Percentiles rank a stretch among this genome's conserved stretches.
Evolutionary conservation across 306 rosid species (phyloP).

Genomic region (Cyclanthera cordifolia): DNA sequence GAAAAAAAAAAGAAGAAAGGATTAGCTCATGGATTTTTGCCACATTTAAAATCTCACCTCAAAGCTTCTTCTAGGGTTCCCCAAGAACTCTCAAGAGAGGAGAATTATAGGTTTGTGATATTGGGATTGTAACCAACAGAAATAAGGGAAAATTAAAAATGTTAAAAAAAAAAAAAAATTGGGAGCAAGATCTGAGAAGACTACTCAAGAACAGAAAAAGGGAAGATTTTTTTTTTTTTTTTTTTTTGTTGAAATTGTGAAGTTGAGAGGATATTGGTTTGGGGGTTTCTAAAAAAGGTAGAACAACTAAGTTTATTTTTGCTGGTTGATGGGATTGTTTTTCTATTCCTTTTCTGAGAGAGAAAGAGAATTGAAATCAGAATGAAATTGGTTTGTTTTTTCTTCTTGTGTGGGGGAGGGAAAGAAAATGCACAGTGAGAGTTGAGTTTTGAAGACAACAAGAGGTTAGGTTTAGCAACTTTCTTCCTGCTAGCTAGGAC

Average conservation of each 20-base stretch:
- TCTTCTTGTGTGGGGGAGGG: constrained; percentile 7
- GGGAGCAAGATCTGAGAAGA: constrained; percentile 10
- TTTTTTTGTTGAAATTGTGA: neutral
- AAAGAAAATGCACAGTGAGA: neutral
- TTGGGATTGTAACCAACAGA: constrained; percentile 1
- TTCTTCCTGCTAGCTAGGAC: neutral
- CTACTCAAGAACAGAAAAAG: neutral
- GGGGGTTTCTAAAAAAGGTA: constrained; percentile 13
- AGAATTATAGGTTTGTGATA: constrained; percentile 3
- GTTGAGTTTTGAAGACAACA: constrained; percentile 10
- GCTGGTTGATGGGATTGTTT: constrained; percentile 10
- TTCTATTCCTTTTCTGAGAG: constrained; percentile 9
- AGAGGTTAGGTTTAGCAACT: constrained; percentile 3
- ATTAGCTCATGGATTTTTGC: neutral
- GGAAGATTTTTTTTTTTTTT: neutral
- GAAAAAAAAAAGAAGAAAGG: neutral
- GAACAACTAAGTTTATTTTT: constrained; percentile 10
- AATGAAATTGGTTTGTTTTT: neutral
- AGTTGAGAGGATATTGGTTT: constrained; percentile 10
- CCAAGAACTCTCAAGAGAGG: too few relatives aligned
- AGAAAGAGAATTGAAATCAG: neutral
- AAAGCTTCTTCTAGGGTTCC: constrained; percentile 1
- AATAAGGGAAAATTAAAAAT: neutral
- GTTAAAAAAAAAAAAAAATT: neutral
- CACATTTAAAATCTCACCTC: constrained; percentile 8